Evolutionary conservation across 1,284 basidiomycete species (phyloP), one percentile per base, ranked within the genome.

Genomic region (Thecaphora frezii): DNA sequence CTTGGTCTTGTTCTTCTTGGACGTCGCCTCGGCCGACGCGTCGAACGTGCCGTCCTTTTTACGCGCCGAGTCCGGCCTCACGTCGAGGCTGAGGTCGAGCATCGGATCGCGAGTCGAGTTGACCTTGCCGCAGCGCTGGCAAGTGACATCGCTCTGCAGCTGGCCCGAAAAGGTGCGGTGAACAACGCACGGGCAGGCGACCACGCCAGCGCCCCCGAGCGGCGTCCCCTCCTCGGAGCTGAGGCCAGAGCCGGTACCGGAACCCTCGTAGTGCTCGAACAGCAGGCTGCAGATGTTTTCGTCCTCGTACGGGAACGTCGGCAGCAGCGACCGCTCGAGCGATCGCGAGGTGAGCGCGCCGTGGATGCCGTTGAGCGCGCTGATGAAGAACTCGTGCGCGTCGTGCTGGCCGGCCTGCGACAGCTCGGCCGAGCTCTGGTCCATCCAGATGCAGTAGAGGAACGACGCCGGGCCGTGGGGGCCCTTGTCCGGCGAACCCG

Each of bases 391-490:
- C 80, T 93, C 91, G 80, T 94, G 91, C 0, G 91, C 90, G 66
- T 93, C 93, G 74, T 97, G 94, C 79, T 98, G 94, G 0, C 90
- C 87, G 69, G 97, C 90, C 1, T 91, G 91, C 9, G 91, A 87
- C 3, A 97, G 82, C 68, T 94, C 91, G 0, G 87, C 79, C 3
- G 88, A 88, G 33, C 46, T 65, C 36, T 66, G 60, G 24, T 87
- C 86, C 66, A 88, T 86, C 93, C 93, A 97, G 47, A 90, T 89
- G 36, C 89, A 88, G 39, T 88, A 85, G 13, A 97, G 84, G 79
- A 97, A 89, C 2, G 87, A 87, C 1, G 88, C 86, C 0, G 94
- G 93, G 0, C 89, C 92, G 69, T 87, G 89, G 0, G 92, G 71
- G 1, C 58, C 66, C 19, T 59, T n/a, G 82, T 80, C 58, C 87